Conservation (phyloP, 305 asterid species). For the Fraxinus baroniana region DNA sequence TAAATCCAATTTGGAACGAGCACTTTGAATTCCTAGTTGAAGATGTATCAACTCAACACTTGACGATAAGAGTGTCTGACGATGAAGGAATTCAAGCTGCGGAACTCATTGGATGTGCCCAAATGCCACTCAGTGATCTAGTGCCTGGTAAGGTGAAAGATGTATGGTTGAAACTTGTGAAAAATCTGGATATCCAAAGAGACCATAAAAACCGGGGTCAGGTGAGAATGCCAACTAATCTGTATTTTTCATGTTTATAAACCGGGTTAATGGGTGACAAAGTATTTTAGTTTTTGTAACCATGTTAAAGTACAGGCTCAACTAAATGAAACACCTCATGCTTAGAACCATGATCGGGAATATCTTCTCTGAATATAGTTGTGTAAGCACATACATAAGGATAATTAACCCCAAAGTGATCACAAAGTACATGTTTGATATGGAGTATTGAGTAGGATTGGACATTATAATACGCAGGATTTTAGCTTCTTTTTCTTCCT, state of each 20-base stretch:
- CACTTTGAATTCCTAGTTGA: slow-evolving; percentile 85
- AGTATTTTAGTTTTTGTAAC: not conserved
- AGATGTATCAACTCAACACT: slow-evolving; percentile 65
- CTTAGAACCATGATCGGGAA: not conserved
- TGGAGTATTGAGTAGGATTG: not conserved
- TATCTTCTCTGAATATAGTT: not conserved
- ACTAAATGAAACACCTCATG: not conserved
- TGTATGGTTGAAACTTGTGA: slow-evolving; percentile 75
- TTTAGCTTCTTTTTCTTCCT: not conserved
- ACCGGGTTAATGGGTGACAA: not conserved
- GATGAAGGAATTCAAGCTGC: slow-evolving; percentile 80
- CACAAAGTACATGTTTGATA: not conserved
- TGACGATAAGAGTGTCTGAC: slow-evolving; percentile 68
- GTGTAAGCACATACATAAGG: not conserved
- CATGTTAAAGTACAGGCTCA: not conserved
- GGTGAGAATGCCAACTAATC: slow-evolving; percentile 33
- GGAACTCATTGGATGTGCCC: slow-evolving; percentile 72
- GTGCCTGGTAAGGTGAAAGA: slow-evolving; percentile 79
- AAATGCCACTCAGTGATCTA: slow-evolving; percentile 40
- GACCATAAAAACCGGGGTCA: slow-evolving; percentile 75
- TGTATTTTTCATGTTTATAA: not conserved
- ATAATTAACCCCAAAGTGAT: not conserved
- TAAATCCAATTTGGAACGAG: slow-evolving; percentile 83
- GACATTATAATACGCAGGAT: not conserved
- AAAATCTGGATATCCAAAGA: slow-evolving; percentile 65